These are phyloP conservation scores for Claviceps sp. DNA, from an alignment of 2,329 filamentous ascomycete genomes.

Conservation along the genomic window DNA sequence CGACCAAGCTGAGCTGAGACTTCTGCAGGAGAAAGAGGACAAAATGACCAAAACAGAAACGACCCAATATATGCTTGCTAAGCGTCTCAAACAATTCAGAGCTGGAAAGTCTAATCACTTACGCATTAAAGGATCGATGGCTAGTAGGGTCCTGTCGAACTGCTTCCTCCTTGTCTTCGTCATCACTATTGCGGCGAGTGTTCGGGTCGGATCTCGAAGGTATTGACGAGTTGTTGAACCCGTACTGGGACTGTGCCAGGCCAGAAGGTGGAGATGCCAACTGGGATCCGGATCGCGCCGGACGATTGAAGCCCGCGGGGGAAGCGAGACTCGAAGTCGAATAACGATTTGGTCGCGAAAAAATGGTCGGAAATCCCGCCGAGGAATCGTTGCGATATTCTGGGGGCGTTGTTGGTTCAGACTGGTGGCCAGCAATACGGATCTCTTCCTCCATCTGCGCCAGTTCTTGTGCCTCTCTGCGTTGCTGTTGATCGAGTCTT, in stretches of 20 bases:
- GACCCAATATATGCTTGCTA: neutral
- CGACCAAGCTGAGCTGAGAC: neutral
- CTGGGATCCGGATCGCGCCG: constrained; percentile 64
- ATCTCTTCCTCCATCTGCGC: constrained; percentile 68
- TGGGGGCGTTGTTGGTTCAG: constrained; percentile 90
- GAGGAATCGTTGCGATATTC: constrained; percentile 64
- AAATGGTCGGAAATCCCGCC: constrained; percentile 63
- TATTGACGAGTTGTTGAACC: constrained; percentile 33
- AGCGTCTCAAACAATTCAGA: neutral
- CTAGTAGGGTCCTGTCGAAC: constrained; percentile 56
- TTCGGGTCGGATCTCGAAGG: constrained; percentile 77
- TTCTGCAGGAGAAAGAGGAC: too few relatives aligned
- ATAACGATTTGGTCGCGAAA: constrained; percentile 76
- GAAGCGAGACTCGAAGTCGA: constrained; percentile 80
- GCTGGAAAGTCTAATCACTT: constrained; percentile 33
- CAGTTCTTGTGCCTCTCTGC: constrained; percentile 70
- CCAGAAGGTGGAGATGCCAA: constrained; percentile 64
- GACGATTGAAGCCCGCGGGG: constrained; percentile 62
- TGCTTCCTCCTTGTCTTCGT: constrained; percentile 72
- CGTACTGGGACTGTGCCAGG: constrained; percentile 44
- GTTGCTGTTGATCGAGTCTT: constrained; percentile 72
- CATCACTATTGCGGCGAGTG: constrained; percentile 81
- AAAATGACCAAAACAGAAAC: neutral
- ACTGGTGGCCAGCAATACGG: constrained; percentile 59
- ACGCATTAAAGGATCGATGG: constrained; percentile 65